Conservation (phyloP, 2,329 filamentous ascomycete genomes). For the Aspergillus oerlinghausenensis region DNA sequence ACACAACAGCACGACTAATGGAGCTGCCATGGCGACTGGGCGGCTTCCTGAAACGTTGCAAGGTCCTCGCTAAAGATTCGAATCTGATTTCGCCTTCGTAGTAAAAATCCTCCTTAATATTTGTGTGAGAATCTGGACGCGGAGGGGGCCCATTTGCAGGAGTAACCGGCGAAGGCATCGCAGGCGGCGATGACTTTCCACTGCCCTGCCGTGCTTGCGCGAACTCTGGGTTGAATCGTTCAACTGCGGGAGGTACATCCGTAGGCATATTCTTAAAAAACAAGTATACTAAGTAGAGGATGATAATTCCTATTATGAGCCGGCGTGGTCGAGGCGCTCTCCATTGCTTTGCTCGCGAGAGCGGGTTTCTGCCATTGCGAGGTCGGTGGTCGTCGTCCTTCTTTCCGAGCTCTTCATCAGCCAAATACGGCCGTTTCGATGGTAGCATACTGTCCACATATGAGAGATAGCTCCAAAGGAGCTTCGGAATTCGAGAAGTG, state of each 20-base stretch:
- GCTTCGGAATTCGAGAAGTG: conserved; percentile 7
- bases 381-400: conserved; percentile 59
- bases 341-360: conserved; percentile 30
- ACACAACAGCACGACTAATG: conserved; percentile 63
- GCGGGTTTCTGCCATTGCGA: conserved; percentile 21
- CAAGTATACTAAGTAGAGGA: conserved; percentile 55
- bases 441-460: conserved; percentile 31
- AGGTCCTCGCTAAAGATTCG: conserved; percentile 57
- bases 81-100: conserved; percentile 71
- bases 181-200: conserved; percentile 2
- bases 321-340: conserved; percentile 45
- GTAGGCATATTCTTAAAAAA: conserved; percentile 62
- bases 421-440: conserved; percentile 42
- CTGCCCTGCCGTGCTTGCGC: conserved; percentile 14
- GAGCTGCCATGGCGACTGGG: conserved; percentile 51
- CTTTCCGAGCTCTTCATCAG: conserved; percentile 61
- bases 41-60: conserved; percentile 57
- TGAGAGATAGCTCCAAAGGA: conserved; percentile 19
- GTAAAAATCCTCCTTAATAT: conserved; percentile 35
- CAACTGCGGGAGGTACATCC: conserved; percentile 35
- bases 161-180: conserved; percentile 6
- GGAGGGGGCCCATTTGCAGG: conserved; percentile 11
- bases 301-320: conserved; percentile 44
- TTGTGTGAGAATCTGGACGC: conserved; percentile 11
- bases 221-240: conserved; percentile 27